Evolutionary conservation across 768 basidiomycete species (phyloP).

Genomic region (Butyriboletus loyo): DNA sequence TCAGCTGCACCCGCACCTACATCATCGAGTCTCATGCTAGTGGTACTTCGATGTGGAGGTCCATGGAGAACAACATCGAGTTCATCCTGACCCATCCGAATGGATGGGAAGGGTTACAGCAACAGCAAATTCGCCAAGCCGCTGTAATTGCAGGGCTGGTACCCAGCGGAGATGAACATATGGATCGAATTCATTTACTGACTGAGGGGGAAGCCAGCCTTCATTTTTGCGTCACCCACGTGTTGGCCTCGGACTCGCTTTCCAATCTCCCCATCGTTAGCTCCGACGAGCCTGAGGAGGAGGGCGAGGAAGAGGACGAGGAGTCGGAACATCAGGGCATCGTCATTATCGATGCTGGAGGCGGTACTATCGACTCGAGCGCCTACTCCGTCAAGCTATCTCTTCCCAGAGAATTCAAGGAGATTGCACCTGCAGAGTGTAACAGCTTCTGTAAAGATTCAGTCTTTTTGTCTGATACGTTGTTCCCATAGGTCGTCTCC

Average conservation of each 20-base stretch:
- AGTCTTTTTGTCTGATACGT: neutral
- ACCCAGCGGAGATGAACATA: slow-evolving; percentile 6
- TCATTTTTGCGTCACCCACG: slow-evolving; percentile 41
- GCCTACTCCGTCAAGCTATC: slow-evolving; percentile 30
- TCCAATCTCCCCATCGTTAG: neutral
- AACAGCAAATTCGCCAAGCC: slow-evolving; percentile 27
- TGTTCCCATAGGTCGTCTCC: slow-evolving; percentile 30
- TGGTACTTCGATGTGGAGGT: slow-evolving; percentile 23
- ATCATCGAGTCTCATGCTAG: slow-evolving; percentile 29
- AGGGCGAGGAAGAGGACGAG: neutral
- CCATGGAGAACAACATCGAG: slow-evolving; percentile 18
- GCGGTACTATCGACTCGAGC: slow-evolving; percentile 40
- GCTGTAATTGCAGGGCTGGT: slow-evolving; percentile 24
- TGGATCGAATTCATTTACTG: slow-evolving; percentile 22
- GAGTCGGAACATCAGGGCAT: slow-evolving; percentile 36
- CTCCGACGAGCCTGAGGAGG: neutral
- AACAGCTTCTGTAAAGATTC: neutral
- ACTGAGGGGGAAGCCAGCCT: slow-evolving; percentile 29
- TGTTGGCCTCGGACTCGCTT: slow-evolving; percentile 34
- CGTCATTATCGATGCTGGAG: slow-evolving; percentile 45
- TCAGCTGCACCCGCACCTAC: slow-evolving; percentile 19
- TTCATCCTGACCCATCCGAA: slow-evolving; percentile 31
- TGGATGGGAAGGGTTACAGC: slow-evolving; percentile 32
- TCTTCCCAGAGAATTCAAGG: slow-evolving; percentile 27
- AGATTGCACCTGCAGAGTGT: slow-evolving; percentile 35